These are phyloP conservation scores for Colletotrichum endophyticum DNA, from an alignment of 2,329 filamentous ascomycete species.

Conservation along the genomic window DNA sequence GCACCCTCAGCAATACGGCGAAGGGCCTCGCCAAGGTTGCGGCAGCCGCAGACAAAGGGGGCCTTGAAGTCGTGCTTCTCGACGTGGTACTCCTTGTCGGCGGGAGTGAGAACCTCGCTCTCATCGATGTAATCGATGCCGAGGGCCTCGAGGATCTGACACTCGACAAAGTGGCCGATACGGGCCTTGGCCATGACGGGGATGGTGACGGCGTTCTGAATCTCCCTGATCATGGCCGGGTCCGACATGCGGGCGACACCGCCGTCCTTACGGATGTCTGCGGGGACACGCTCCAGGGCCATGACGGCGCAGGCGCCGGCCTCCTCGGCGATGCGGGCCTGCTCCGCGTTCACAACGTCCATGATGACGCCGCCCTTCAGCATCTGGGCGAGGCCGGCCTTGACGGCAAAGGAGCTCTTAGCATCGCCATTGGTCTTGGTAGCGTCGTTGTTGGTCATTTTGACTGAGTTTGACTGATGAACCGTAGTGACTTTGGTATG, in stretches of 20 bases:
- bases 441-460: slow-evolving; percentile 15
- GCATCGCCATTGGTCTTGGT: slow-evolving; percentile 25
- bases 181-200: slow-evolving; percentile 99
- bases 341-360: slow-evolving; percentile 94
- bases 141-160: slow-evolving; percentile 94
- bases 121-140: slow-evolving; percentile 99
- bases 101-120: slow-evolving; percentile 95
- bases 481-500: neutral
- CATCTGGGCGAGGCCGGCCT: slow-evolving; percentile 96
- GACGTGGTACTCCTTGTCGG: slow-evolving; percentile 89
- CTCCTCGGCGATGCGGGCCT: slow-evolving; percentile 96
- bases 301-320: slow-evolving; percentile 96
- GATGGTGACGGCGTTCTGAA: slow-evolving; percentile 93
- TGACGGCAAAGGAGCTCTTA: slow-evolving; percentile 77
- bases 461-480: neutral
- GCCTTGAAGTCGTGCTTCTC: slow-evolving; percentile 83
- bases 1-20: slow-evolving; percentile 91
- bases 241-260: slow-evolving; percentile 98
- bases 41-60: slow-evolving; percentile 96
- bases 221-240: slow-evolving; percentile 91
- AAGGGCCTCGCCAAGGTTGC: slow-evolving; percentile 91
- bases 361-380: slow-evolving; percentile 99
- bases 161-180: slow-evolving; percentile 98
- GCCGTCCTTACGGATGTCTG: slow-evolving; percentile 90
- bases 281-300: slow-evolving; percentile 96